Percentiles rank a stretch among this genome's conserved stretches.
These are phyloP conservation scores for Crataegus laevigata DNA, from an alignment of 306 rosid species.

Conservation along the genomic window DNA sequence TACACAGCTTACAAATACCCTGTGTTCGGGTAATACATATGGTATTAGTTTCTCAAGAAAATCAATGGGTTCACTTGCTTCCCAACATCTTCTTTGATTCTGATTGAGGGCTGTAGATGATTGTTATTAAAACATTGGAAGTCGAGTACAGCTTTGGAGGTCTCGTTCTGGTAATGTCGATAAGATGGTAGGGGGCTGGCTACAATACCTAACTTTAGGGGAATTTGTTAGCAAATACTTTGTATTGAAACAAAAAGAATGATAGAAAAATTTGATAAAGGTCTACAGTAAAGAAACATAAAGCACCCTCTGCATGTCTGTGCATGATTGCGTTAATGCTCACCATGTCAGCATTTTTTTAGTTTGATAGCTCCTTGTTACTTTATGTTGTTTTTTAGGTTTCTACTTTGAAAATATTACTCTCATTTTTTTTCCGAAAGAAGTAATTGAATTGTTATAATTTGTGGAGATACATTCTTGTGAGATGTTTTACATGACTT, in stretches of 20 bases:
- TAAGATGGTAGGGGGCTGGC: not conserved
- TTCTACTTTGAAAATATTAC: not conserved
- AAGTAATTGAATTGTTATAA: not conserved
- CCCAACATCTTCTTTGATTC: too few species aligned
- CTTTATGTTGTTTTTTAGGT: not conserved
- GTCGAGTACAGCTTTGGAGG: not conserved
- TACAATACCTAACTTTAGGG: not conserved
- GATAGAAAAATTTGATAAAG: not conserved
- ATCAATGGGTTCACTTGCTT: not conserved
- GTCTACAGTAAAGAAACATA: not conserved
- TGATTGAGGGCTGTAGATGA: not conserved
- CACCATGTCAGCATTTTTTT: not conserved
- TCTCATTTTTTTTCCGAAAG: not conserved
- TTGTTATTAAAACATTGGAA: too few species aligned
- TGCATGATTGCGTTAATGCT: not conserved
- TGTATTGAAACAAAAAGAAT: not conserved
- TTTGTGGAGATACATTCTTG: not conserved
- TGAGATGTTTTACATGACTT: slow-evolving; percentile 17
- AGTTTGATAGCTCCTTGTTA: not conserved
- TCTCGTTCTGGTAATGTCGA: not conserved
- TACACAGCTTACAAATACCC: not conserved
- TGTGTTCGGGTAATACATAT: not conserved
- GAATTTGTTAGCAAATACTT: not conserved
- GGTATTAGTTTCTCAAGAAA: not conserved
- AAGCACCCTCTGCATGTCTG: not conserved